A percentile compares a stretch with the other conserved stretches of the same genome.
These are phyloP conservation scores for Meripilus lineatus DNA, from an alignment of 1,284 basidiomycete genomes.

Conservation along the genomic window DNA sequence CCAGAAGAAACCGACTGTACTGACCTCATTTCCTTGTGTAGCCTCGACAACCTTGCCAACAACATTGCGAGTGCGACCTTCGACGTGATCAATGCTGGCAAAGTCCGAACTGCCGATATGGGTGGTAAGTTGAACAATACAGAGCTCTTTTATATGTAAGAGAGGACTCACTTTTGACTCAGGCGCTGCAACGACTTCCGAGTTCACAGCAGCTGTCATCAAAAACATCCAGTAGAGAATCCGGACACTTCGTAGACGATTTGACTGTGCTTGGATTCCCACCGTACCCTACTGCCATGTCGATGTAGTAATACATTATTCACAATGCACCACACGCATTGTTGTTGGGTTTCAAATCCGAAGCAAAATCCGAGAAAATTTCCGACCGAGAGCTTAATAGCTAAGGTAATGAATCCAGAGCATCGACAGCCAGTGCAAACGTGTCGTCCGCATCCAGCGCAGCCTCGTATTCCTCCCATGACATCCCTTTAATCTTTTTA, in stretches of 20 bases:
- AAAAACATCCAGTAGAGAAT: constrained; percentile 45
- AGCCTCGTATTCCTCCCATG: constrained; percentile 50
- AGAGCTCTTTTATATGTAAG: constrained; percentile 2
- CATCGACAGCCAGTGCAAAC: too few species aligned
- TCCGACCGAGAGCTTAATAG: too few species aligned
- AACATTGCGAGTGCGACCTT: constrained; percentile 92
- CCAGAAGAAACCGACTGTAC: background rate
- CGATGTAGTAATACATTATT: background rate
- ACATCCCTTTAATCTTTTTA: constrained; percentile 37
- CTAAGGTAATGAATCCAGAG: too few species aligned
- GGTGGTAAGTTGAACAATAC: constrained; percentile 59
- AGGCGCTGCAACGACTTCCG: constrained; percentile 86
- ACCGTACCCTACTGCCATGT: background rate
- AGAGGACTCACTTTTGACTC: constrained; percentile 6
- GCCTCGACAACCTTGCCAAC: constrained; percentile 93
- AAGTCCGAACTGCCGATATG: constrained; percentile 94
- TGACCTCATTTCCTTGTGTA: constrained; percentile 29
- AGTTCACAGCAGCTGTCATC: constrained; percentile 89
- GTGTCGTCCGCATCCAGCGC: constrained; percentile 40
- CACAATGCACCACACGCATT: too few species aligned
- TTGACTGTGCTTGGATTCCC: background rate
- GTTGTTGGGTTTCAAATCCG: too few species aligned
- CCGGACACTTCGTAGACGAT: background rate
- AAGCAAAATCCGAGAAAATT: too few species aligned
- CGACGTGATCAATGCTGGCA: constrained; percentile 86